Base-by-base conservation (phyloP, 2,329 filamentous ascomycete genomes). In the Xylariomycetidae sp. region DNA sequence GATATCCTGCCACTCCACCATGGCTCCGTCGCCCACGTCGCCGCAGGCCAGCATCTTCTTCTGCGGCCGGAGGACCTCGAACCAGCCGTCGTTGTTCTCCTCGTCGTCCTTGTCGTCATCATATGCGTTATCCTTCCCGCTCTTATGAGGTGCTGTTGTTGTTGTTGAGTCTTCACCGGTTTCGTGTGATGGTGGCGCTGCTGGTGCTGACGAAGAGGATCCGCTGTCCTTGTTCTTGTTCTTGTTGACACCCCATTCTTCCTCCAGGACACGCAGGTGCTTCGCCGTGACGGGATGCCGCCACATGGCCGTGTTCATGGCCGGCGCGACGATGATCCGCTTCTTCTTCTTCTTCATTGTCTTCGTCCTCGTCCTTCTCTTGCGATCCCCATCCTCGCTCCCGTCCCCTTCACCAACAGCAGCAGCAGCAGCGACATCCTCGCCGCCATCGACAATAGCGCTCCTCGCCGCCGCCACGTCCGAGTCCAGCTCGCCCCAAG, bases 231-330 rank as follows among this genome's bases (percentile, higher is more conserved):
- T n/a, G n/a, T n/a, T n/a, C n/a, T n/a, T n/a, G n/a, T n/a, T n/a
- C n/a, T 13, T 35, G 11, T 31, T 36, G 29, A 72, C 57, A 5
- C 80, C 82, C 88, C 88, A 95, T 37, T 88, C 84, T 30, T 83
- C 73, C 42, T 81, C 72, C 29, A 96, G 63, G 0, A 84, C 66
- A 25, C 64, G 64, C 23, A 95, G 61, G 44, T 95, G 87, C 42
- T 74, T 77, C 31, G 63, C 70, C 1, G 89, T 95, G 28, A 94
- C 66, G 2, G 88, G 89, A 55, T 96, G 88, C 35, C 71, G 68
- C 83, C 85, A 94, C 89, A 95, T 95, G 4, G 82, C 80, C 16
- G 79, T 88, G 57, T 96, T 95, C 87, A 95, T 94, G 18, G 84
- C 80, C 2, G 82, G 81, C 3, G 85, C 85, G 1, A 90, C 83